Conservation (phyloP, 2,329 filamentous ascomycete genomes). For the Teratosphaeria destructans region DNA sequence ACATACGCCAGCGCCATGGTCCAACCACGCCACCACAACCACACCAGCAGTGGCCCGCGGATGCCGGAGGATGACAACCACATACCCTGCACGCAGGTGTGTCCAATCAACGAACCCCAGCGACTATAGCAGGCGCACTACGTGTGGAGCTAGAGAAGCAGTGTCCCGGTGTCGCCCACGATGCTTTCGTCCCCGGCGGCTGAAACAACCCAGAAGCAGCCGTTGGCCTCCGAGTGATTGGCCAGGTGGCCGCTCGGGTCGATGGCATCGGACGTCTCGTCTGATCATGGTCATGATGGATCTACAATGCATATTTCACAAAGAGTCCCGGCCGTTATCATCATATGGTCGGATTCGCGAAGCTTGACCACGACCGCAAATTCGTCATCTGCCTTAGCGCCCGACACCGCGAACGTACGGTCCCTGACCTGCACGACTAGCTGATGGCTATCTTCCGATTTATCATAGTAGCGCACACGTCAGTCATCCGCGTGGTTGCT, state of each 20-base stretch:
- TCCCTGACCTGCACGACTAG: neutral
- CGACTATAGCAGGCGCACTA: neutral
- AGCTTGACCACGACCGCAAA: neutral
- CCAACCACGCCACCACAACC: neutral
- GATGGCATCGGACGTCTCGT: neutral
- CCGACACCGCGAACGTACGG: neutral
- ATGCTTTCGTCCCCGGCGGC: neutral
- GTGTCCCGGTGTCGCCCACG: neutral
- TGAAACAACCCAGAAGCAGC: neutral
- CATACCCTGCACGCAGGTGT: neutral
- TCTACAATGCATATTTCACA: neutral
- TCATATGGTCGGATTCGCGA: neutral
- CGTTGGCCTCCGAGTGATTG: too few species aligned
- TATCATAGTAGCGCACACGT: slow-evolving; percentile 3
- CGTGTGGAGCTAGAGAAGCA: neutral
- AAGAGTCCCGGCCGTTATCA: neutral
- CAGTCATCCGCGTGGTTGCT: neutral
- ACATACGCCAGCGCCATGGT: neutral
- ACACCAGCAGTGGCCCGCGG: neutral
- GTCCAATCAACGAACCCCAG: neutral
- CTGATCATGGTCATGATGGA: neutral
- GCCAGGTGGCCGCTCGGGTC: neutral
- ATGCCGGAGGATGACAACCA: neutral
- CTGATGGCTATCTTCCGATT: neutral
- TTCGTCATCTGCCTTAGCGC: neutral